These are phyloP conservation scores for Aegilops longissima DNA, from an alignment of 176 grass and related monocot genomes.

Conservation along the genomic window DNA sequence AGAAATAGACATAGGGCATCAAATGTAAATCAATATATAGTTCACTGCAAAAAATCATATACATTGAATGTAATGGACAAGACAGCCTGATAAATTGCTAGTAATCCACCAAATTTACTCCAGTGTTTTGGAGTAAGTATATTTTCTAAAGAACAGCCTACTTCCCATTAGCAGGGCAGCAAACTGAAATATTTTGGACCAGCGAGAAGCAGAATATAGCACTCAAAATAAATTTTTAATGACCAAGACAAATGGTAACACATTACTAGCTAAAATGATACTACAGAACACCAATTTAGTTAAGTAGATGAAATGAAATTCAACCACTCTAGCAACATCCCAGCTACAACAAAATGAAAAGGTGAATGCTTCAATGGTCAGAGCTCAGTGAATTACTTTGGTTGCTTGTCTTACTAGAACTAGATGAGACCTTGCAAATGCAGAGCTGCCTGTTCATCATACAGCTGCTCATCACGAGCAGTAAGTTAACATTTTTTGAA, in stretches of 20 bases:
- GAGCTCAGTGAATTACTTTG: neutral
- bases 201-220: neutral
- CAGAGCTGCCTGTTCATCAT: neutral
- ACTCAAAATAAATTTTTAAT: neutral
- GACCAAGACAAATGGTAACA: neutral
- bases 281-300: constrained; percentile 11
- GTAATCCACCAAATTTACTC: constrained; percentile 3
- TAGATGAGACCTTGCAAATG: neutral
- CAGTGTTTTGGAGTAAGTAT: neutral
- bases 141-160: neutral
- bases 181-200: neutral
- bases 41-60: neutral
- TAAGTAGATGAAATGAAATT: neutral
- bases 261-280: neutral
- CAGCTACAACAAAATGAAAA: neutral
- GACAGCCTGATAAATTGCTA: neutral
- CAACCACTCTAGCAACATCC: neutral
- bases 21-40: neutral
- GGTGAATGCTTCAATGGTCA: neutral
- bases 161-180: neutral
- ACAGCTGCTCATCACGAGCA: constrained; percentile 7
- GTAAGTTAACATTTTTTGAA: neutral
- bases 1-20: neutral
- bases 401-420: neutral
- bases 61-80: neutral